Conservation (phyloP, 768 basidiomycete species). For the Leccinum sublutescens region DNA sequence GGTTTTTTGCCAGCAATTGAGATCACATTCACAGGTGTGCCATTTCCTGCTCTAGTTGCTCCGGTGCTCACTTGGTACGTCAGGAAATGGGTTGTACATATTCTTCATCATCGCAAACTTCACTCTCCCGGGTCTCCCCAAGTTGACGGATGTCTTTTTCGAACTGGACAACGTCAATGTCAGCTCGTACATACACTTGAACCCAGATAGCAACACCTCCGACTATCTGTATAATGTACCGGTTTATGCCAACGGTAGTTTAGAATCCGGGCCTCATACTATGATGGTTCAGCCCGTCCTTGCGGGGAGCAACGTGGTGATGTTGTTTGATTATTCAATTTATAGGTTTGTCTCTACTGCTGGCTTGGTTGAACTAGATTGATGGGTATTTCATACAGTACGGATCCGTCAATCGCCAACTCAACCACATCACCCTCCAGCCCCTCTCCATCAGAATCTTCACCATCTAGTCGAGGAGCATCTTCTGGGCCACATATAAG, state of each 20-base stretch:
- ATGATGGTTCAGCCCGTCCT: constrained; percentile 10
- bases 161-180: constrained; percentile 1
- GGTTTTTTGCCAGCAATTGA: not conserved
- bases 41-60: not conserved
- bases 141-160: constrained; percentile 7
- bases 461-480: not conserved
- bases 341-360: constrained; percentile 12
- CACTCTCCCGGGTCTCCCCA: not conserved
- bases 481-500: not conserved
- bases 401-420: not conserved
- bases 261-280: constrained; percentile 4
- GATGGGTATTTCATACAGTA: constrained; percentile 2
- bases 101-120: constrained; percentile 18
- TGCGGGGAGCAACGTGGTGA: not conserved
- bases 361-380: not conserved
- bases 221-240: constrained; percentile 15
- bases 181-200: constrained; percentile 2
- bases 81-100: constrained; percentile 18
- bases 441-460: not conserved
- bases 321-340: constrained; percentile 20
- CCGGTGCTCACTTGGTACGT: not conserved
- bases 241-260: constrained; percentile 11
- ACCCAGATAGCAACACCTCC: not conserved
- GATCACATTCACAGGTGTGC: constrained; percentile 14
- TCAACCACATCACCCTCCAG: not conserved